phyloP scores from a whole-genome alignment of 306 rosid genomes.

The Herpetospermum pedunculosum region DNA sequence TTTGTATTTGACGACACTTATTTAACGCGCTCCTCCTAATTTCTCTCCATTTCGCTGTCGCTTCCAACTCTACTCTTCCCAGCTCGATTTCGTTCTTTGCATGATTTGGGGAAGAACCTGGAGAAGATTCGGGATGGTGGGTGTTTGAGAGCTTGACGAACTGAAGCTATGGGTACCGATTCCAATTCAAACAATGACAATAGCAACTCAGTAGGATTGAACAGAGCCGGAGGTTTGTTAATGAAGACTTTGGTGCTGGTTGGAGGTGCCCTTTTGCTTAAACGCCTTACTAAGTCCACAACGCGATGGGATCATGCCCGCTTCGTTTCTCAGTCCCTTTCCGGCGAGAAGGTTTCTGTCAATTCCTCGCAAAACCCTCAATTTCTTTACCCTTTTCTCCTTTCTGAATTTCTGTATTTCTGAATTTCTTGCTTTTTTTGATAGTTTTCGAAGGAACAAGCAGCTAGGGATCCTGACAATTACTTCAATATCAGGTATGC shows the following conservation, averaged over 20 bases:
- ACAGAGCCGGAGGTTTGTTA: conserved; percentile 57
- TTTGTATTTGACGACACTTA: neutral
- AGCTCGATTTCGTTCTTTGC: neutral
- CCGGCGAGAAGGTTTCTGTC: conserved; percentile 61
- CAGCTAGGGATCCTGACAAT: conserved; percentile 80
- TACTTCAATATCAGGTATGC: conserved; percentile 78
- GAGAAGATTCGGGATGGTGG: neutral
- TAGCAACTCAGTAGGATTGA: conserved; percentile 38
- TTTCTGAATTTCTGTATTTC: neutral
- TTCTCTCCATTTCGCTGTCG: neutral
- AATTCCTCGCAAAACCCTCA: neutral
- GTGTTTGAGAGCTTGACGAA: conserved; percentile 1
- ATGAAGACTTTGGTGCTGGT: conserved; percentile 54
- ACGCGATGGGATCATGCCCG: conserved; percentile 98
- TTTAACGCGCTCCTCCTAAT: neutral
- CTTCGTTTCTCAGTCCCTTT: conserved; percentile 58
- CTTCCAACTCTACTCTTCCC: neutral
- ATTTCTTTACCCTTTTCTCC: neutral
- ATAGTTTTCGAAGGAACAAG: conserved; percentile 83
- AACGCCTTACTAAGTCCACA: conserved; percentile 88
- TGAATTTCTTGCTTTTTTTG: neutral
- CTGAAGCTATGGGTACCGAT: conserved; percentile 19
- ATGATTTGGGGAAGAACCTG: neutral
- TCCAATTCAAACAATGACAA: conserved; percentile 7
- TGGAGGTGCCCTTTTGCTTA: conserved; percentile 82